These are phyloP conservation scores for Glycine latifolia DNA, from an alignment of 306 rosid species.

Conservation along the genomic window DNA sequence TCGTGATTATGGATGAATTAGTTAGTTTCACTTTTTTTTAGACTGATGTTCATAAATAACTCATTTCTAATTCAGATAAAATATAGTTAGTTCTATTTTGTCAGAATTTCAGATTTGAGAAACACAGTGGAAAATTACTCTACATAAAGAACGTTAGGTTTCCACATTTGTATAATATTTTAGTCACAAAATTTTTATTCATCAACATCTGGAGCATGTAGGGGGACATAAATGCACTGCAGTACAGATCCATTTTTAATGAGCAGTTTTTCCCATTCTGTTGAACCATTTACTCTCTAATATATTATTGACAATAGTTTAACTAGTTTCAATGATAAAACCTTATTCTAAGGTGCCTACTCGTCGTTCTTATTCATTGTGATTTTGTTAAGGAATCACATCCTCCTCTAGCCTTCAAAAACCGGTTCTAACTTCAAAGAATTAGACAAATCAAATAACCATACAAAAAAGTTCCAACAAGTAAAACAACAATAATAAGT, in stretches of 20 bases:
- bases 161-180: too few species aligned
- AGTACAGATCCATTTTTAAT: background rate
- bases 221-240: background rate
- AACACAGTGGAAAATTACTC: background rate
- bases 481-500: background rate
- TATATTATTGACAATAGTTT: background rate
- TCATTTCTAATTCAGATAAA: background rate
- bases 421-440: background rate
- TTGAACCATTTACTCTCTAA: too few species aligned
- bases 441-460: too few species aligned
- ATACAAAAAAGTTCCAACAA: background rate
- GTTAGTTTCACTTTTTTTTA: background rate
- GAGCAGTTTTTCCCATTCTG: too few species aligned
- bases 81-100: background rate
- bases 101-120: slow-evolving; percentile 3
- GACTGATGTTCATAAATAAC: slow-evolving; percentile 3
- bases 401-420: slow-evolving; percentile 28
- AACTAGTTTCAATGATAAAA: slow-evolving; percentile 13
- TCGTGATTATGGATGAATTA: background rate
- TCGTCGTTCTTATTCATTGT: background rate
- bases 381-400: background rate
- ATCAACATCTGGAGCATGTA: background rate
- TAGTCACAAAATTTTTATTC: too few species aligned
- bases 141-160: too few species aligned
- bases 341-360: background rate